A percentile compares a stretch with the other conserved stretches of the same genome.
Conservation (phyloP, 768 basidiomycete genomes). For the Termitomyces titanicus region DNA sequence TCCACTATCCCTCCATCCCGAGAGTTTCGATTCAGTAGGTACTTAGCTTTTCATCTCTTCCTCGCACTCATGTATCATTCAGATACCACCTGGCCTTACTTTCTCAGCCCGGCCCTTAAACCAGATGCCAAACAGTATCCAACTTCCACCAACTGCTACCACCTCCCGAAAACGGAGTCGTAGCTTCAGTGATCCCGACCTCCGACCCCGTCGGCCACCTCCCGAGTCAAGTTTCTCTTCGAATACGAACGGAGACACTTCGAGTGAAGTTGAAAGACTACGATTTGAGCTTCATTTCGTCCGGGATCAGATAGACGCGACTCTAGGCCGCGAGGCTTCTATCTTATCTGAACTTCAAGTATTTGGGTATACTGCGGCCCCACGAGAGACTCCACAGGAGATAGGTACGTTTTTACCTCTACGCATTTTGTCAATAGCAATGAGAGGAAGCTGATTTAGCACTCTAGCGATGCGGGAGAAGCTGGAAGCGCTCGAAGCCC, state of each 20-base stretch:
- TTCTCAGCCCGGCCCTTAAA: background rate
- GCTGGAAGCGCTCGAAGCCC: slow-evolving; percentile 26
- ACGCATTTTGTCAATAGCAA: background rate
- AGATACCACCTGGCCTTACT: slow-evolving; percentile 12
- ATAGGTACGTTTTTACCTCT: slow-evolving; percentile 1
- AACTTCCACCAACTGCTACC: background rate
- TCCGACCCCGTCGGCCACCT: background rate
- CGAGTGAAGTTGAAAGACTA: slow-evolving; percentile 16
- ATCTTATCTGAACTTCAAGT: slow-evolving; percentile 23
- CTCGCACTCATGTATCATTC: background rate
- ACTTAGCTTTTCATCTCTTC: background rate
- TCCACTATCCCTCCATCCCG: background rate
- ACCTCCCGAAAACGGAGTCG: slow-evolving; percentile 11
- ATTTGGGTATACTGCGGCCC: slow-evolving; percentile 10
- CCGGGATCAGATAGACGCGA: slow-evolving; percentile 22
- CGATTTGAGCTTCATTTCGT: slow-evolving; percentile 23
- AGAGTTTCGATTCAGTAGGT: slow-evolving; percentile 3
- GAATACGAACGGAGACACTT: background rate
- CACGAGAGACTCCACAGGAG: slow-evolving; percentile 6
- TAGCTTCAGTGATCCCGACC: slow-evolving; percentile 2
- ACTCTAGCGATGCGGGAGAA: slow-evolving; percentile 21
- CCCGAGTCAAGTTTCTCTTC: background rate
- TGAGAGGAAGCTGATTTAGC: background rate
- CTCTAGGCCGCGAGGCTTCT: slow-evolving; percentile 19
- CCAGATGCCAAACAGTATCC: background rate